Percentiles rank a stretch among this genome's conserved stretches.
These are phyloP conservation scores for Camelina neglecta DNA, from an alignment of 345 rosid genomes.

Conservation along the genomic window DNA sequence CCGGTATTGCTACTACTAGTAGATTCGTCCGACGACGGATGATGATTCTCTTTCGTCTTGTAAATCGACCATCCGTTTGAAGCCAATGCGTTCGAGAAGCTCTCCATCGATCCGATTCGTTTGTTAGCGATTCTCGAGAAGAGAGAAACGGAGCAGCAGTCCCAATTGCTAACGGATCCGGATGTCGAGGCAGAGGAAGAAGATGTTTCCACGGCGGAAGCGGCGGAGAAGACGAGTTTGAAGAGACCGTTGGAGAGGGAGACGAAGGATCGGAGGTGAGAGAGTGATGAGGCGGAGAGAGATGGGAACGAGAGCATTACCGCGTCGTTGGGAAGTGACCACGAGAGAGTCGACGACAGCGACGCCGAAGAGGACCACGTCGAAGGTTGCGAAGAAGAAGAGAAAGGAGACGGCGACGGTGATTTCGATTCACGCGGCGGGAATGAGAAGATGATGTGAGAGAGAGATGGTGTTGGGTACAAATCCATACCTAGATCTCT, in stretches of 20 bases:
- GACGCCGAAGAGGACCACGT: conserved; percentile 46
- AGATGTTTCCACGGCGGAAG: background rate
- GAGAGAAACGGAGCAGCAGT: conserved; percentile 74
- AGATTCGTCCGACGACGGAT: conserved; percentile 27
- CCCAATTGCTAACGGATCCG: conserved; percentile 53
- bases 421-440: conserved; percentile 43
- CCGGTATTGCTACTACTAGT: background rate
- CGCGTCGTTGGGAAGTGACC: conserved; percentile 59
- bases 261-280: conserved; percentile 68
- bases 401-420: conserved; percentile 45
- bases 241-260: conserved; percentile 70
- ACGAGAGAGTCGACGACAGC: conserved; percentile 51
- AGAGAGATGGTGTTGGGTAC: conserved; percentile 72
- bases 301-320: conserved; percentile 72
- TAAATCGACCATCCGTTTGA: conserved; percentile 72
- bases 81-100: conserved; percentile 61
- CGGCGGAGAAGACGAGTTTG: conserved; percentile 55
- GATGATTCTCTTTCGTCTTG: conserved; percentile 52
- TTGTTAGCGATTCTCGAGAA: conserved; percentile 52
- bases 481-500: conserved; percentile 79
- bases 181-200: conserved; percentile 6
- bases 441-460: conserved; percentile 78
- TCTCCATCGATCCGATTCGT: conserved; percentile 65
- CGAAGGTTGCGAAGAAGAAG: conserved; percentile 40
- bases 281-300: conserved; percentile 55